phyloP scores from a whole-genome alignment of 2,329 filamentous ascomycete species.

The Lasiodiplodia theobromae region DNA sequence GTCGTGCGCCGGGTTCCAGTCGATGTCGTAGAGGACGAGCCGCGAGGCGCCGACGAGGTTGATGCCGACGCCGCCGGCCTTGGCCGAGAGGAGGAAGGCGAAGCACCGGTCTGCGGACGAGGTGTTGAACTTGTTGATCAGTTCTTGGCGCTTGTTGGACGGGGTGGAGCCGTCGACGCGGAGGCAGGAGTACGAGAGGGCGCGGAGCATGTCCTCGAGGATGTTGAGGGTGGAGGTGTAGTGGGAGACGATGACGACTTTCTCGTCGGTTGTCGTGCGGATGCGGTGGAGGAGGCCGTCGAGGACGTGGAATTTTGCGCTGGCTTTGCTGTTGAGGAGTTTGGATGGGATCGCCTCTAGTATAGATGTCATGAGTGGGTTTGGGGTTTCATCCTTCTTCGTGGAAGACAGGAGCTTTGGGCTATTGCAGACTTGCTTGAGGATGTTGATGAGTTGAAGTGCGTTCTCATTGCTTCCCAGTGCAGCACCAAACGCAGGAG shows the following conservation, averaged over 20 bases:
- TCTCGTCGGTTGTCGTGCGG: constrained; percentile 68
- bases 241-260: constrained; percentile 78
- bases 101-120: constrained; percentile 64
- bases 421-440: constrained; percentile 79
- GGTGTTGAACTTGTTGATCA: constrained; percentile 75
- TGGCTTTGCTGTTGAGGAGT: constrained; percentile 64
- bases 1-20: constrained; percentile 79
- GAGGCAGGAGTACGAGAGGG: constrained; percentile 67
- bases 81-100: constrained; percentile 75
- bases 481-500: constrained; percentile 67
- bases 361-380: constrained; percentile 51
- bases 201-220: constrained; percentile 66
- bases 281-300: constrained; percentile 70
- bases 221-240: constrained; percentile 76
- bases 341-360: constrained; percentile 63
- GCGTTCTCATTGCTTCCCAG: constrained; percentile 68
- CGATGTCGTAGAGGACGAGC: constrained; percentile 74
- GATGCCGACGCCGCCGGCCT: constrained; percentile 73
- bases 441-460: constrained; percentile 72
- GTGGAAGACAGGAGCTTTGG: constrained; percentile 66
- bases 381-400: constrained; percentile 48
- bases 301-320: constrained; percentile 71
- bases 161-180: constrained; percentile 74
- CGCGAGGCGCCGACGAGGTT: constrained; percentile 75
- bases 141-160: constrained; percentile 67